Percentiles rank a stretch among this genome's conserved stretches.
phyloP scores from a whole-genome alignment of 345 rosid genomes.

The Euphorbia peplus region DNA sequence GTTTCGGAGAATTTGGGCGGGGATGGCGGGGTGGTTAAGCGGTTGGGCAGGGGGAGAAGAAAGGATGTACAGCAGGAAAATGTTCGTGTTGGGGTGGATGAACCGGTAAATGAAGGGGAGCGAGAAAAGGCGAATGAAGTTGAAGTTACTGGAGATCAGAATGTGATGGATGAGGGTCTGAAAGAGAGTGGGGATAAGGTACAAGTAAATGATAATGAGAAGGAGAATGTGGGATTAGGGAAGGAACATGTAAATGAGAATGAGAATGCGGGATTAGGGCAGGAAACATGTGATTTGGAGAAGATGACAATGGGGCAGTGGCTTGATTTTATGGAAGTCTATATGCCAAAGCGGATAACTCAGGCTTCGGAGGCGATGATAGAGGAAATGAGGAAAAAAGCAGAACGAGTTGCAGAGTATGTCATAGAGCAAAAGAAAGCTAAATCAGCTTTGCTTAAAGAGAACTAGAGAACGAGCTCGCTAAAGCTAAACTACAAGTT shows the following conservation, averaged over 20 bases:
- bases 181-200: constrained; percentile 5
- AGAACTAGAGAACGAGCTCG: constrained; percentile 4
- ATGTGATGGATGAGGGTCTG: not conserved
- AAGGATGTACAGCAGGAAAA: constrained; percentile 22
- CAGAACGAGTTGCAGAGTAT: constrained; percentile 40
- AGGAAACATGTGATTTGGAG: constrained; percentile 31
- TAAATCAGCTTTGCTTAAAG: constrained; percentile 10
- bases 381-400: constrained; percentile 48
- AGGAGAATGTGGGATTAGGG: not conserved
- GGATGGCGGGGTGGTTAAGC: constrained; percentile 24
- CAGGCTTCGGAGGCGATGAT: constrained; percentile 62
- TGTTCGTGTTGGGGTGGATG: not conserved
- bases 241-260: no score
- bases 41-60: constrained; percentile 10
- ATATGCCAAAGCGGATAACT: constrained; percentile 46
- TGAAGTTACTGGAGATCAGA: not conserved
- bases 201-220: not conserved
- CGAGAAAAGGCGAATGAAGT: not conserved
- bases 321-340: constrained; percentile 55
- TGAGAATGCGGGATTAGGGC: constrained; percentile 13
- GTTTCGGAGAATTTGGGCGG: constrained; percentile 16
- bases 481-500: not conserved
- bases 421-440: constrained; percentile 47
- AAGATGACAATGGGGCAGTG: constrained; percentile 59
- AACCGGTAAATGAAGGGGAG: constrained; percentile 2